Evolutionary conservation across 352 stramenopile genomes (phyloP), one percentile per base, ranked within the genome.

Genomic region (Globisporangium iwayamae): DNA sequence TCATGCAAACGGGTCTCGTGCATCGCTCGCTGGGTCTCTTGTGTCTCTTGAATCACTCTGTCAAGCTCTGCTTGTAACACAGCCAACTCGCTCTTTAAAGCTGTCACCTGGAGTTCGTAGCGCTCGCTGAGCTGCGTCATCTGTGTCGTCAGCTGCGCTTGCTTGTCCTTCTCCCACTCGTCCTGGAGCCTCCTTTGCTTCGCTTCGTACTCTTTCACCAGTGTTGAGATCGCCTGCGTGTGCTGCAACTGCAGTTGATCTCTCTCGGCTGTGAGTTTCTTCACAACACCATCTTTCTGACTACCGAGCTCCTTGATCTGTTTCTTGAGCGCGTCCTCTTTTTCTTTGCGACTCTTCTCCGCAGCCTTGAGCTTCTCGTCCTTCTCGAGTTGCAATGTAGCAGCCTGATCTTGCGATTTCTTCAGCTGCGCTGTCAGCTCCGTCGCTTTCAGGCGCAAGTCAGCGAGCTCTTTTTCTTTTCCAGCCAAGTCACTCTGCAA

Each of bases 261-360:
- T 51, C 71, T 78, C 46, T 71, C 64, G 4, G 45, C 30, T 2
- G 55, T 65, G 20, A 74, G 54, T 22, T 62, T 62, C 28, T 70
- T 73, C 53, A 86, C 57, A 2, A 43, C 60, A 20, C 47, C 70
- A 25, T 82, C 78, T 13, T 67, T 57, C 51, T 83, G 65, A 6
- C 34, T 32, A 9, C 68, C 56, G 0, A 84, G 56, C 4, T 73
- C 74, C 46, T 76, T 65, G 20, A 87, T 34, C 56, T 79, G 70
- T 34, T 74, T 83, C 20, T 73, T 57, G 10, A 79, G 60, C 25
- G 65, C 50, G 30, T 80, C 69, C 36, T 88, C 75, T 30, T 73
- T 72, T 13, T 88, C 74, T 38, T 83, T 79, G 48, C 81, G 72
- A 0, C 53, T 56, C n/a, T 79, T 75, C 10, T 73, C 65, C 0